These are phyloP conservation scores for Lactarius deliciosus DNA, from an alignment of 768 basidiomycete genomes.

Conservation along the genomic window DNA sequence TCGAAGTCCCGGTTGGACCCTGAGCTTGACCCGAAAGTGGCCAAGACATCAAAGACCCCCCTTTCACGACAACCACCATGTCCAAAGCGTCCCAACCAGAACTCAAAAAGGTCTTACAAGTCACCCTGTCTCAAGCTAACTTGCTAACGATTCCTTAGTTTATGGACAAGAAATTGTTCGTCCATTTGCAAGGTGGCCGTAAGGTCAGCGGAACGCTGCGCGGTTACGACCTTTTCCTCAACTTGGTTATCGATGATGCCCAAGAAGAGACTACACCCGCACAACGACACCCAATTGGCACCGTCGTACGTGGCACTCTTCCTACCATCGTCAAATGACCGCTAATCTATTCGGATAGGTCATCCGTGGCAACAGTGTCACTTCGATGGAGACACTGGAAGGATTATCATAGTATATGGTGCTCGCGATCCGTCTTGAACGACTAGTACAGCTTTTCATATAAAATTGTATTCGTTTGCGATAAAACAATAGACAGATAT, in stretches of 20 bases:
- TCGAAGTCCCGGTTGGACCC: background rate
- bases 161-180: conserved; percentile 97
- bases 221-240: conserved; percentile 98
- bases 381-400: conserved; percentile 90
- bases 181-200: conserved; percentile 91
- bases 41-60: background rate
- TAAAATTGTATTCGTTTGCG: background rate
- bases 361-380: conserved; percentile 94
- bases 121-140: conserved; percentile 3
- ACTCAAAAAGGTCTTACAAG: conserved; percentile 87
- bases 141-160: conserved; percentile 53
- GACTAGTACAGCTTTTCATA: background rate
- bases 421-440: background rate
- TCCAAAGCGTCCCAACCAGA: conserved; percentile 96
- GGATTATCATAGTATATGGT: conserved; percentile 42
- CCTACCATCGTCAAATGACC: conserved; percentile 13
- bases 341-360: conserved; percentile 53
- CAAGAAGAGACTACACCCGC: conserved; percentile 88
- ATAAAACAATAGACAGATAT: background rate
- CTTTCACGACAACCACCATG: conserved; percentile 45
- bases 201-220: conserved; percentile 94
- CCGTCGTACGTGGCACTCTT: conserved; percentile 63
- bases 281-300: conserved; percentile 88
- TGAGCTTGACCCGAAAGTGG: conserved; percentile 17
- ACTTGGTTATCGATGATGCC: conserved; percentile 95